These are phyloP conservation scores for Debaryomyces tyrocola DNA, from an alignment of 805 yeast species.

Conservation along the genomic window DNA sequence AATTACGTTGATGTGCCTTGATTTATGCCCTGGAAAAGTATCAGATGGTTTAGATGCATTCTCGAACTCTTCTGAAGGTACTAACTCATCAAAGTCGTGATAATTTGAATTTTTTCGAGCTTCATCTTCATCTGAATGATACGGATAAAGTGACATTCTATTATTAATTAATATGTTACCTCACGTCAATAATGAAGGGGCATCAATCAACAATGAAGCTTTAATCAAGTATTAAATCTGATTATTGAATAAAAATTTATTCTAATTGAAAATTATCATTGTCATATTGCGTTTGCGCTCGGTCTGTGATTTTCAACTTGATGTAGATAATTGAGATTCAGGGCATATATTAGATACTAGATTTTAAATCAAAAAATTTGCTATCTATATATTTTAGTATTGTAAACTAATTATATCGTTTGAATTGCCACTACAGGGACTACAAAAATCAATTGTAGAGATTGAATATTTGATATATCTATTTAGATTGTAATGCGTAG, in stretches of 20 bases:
- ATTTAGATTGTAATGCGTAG: too few relatives aligned
- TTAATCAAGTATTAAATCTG: background rate
- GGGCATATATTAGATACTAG: too few relatives aligned
- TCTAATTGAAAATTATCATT: background rate
- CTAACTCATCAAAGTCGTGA: slow-evolving; percentile 14
- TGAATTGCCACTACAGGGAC: too few relatives aligned
- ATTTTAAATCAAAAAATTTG: too few relatives aligned
- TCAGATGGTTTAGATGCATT: background rate
- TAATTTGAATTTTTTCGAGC: background rate
- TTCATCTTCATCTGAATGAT: background rate
- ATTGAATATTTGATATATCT: too few relatives aligned
- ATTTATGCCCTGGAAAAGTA: background rate
- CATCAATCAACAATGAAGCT: too few relatives aligned
- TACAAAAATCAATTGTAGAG: too few relatives aligned
- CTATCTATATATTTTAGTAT: too few relatives aligned
- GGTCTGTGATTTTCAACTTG: background rate
- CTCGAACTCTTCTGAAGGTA: background rate
- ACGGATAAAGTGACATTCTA: slow-evolving; percentile 4
- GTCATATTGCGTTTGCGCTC: background rate
- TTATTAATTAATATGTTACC: background rate
- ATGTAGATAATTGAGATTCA: too few relatives aligned
- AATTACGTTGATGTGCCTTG: slow-evolving; percentile 41
- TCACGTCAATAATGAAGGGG: background rate
- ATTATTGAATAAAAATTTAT: background rate
- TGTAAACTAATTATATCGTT: too few relatives aligned